Base-by-base conservation (phyloP, 306 rosid species). In the Urtica urens region DNA sequence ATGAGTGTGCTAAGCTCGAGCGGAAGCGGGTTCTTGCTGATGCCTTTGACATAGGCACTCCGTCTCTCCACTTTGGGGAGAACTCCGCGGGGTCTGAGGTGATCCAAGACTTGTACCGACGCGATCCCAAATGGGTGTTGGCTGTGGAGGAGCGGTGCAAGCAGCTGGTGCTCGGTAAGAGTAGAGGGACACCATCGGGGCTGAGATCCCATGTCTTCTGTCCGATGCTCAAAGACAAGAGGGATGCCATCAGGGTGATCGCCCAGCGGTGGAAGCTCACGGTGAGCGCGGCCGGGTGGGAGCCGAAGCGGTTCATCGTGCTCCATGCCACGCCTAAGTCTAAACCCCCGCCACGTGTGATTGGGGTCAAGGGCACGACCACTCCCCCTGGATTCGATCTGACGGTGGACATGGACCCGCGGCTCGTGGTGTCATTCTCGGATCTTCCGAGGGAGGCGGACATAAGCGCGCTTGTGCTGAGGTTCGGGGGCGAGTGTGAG, bases 401-500 rank as follows among this genome's bases (percentile, higher is more conserved):
- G 26, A 60, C 69, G 49, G 85, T 87, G 19, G 96, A 87, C 59
- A 87, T 83, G 94, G 96, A 87, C 40, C 94, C 94, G 1, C 52
- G 94, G 61, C 96, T 87, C 10, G 93, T 87, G 24, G 96, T 87
- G 50, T 87, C 88, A 1, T 87, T 87, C 63, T 85, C 77, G 20
- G 96, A 87, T 64, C 74, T 87, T 55, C 96, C 96, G 27, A 78
- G 94, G 53, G 96, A 83, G 49, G 73, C 94, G 10, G 94, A 87
- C 58, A 80, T 87, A 41, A 83, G 83, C 63, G 88, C 94, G 10
- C 50, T 87, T 75, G 96, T 87, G 8, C 58, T 87, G 76, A 71
- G 96, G 56, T 83, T 87, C 49, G 96, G 96, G 0, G 96, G 96
- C 7, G 96, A 87, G 41, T 87, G 96, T 24, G 96, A 87, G 76